Base-by-base conservation (phyloP, 2,329 filamentous ascomycete species). In the Diplodia seriata region DNA sequence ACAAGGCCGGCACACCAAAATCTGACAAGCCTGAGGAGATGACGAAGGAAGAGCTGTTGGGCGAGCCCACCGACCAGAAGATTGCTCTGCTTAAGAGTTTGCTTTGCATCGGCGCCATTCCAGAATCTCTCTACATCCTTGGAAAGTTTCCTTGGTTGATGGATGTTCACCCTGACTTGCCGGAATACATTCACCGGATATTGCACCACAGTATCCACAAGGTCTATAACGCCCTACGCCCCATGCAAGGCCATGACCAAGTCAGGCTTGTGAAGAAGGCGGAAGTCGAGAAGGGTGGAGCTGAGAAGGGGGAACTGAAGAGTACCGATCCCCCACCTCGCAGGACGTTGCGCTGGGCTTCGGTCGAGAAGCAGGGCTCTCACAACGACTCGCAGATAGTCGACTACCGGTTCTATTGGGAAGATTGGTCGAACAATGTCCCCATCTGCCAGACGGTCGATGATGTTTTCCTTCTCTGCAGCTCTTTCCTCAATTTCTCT, bases 341-440 rank as follows among this genome's bases (percentile, higher is more conserved):
- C 86, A 68, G 54, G 20, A 54, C 59, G 23, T 71, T 81, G 91
- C 87, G 91, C 70, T 97, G 94, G 94, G 91, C 93, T 4, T 90
- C 91, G 73, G 88, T 93, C 5, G 94, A 97, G 73, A 89, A 88
- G 72, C 85, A 85, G 70, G 89, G 89, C 66, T 63, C 57, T 3
- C 50, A 67, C 29, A 64, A 63, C 50, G 66, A 63, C n/a, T 51
- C 51, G 11, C 89, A 90, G 23, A 85, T 86, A n/a, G 87, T 83
- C 14, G 85, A 91, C 64, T 98, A 97, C 77, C 88, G 91, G 40
- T 98, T 96, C 76, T 99, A 99, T 78, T 97, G 95, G 89, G 93
- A 97, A 69, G 95, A 98, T 73, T 99, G 95, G 95, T 86, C 89
- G 2, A 94, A 98, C 78, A 97, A 95, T 71, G 85, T 99, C 55